Conservation (phyloP, 169 alveolate species). For the Plasmodium gonderi region DNA sequence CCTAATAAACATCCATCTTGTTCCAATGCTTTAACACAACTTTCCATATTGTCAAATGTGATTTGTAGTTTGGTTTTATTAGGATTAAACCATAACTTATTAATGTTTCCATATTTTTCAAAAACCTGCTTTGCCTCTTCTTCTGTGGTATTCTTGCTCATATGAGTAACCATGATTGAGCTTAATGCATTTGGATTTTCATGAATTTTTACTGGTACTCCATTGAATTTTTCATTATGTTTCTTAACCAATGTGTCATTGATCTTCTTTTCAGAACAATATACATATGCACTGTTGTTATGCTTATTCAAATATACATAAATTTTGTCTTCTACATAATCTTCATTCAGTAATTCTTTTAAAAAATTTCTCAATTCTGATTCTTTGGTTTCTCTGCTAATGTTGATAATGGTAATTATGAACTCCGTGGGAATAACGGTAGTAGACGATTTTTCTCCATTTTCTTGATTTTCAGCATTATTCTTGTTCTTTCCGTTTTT, state of each 20-base stretch:
- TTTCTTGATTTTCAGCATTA: not conserved
- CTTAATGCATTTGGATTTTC: not conserved
- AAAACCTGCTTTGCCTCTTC: not conserved
- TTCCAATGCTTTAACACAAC: slow-evolving; percentile 40
- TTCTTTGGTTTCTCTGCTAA: slow-evolving; percentile 16
- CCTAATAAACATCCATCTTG: slow-evolving; percentile 22
- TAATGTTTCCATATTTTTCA: slow-evolving; percentile 24
- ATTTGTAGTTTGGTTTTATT: not conserved
- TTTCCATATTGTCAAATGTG: slow-evolving; percentile 1
- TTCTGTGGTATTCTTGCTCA: not conserved
- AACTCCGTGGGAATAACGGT: not conserved
- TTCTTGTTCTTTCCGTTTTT: not conserved
- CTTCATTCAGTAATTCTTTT: not conserved
- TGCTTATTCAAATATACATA: not conserved
- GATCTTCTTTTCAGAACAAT: not conserved
- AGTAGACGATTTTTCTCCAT: not conserved
- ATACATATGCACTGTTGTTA: slow-evolving; percentile 29
- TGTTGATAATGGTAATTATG: slow-evolving; percentile 16
- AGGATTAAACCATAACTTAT: not conserved
- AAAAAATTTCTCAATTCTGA: slow-evolving; percentile 14
- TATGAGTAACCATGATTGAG: not conserved
- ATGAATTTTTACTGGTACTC: slow-evolving; percentile 29
- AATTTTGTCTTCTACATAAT: slow-evolving; percentile 13
- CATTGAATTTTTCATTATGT: slow-evolving; percentile 19
- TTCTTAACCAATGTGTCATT: slow-evolving; percentile 2